phyloP scores from a whole-genome alignment of 2,329 filamentous ascomycete genomes.

The Pseudocercospora eumusae region DNA sequence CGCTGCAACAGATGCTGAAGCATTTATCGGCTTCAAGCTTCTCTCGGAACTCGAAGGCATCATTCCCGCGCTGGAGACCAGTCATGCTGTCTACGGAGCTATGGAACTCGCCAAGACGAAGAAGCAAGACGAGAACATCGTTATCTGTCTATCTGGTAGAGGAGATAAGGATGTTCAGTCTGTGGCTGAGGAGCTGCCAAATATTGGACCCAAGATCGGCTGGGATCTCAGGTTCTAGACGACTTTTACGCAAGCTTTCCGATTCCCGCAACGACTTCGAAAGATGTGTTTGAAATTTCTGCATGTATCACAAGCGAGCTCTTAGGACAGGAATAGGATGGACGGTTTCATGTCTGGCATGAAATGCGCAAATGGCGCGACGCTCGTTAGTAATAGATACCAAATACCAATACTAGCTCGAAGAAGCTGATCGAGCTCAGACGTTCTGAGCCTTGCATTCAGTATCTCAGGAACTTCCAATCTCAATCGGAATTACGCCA shows the following conservation, averaged over 20 bases:
- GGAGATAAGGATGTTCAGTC: constrained; percentile 99
- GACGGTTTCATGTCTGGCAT: not conserved
- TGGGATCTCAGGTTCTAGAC: constrained; percentile 61
- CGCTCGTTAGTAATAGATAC: not conserved
- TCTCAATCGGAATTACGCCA: not conserved
- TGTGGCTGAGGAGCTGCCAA: constrained; percentile 90
- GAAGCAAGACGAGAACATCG: constrained; percentile 82
- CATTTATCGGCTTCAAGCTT: constrained; percentile 81
- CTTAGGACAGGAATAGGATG: not conserved
- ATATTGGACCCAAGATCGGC: constrained; percentile 82
- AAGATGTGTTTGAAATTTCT: not conserved
- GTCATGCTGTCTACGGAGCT: constrained; percentile 88
- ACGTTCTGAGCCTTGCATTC: not conserved
- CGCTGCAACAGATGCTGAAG: constrained; percentile 86
- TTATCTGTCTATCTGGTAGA: constrained; percentile 88
- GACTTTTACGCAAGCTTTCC: not conserved
- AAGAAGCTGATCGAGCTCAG: not conserved
- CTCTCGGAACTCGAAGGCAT: constrained; percentile 91
- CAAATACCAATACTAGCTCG: not conserved
- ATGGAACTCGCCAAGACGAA: constrained; percentile 90
- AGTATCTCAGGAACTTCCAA: not conserved
- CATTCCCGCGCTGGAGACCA: constrained; percentile 91
- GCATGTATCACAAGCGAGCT: not conserved
- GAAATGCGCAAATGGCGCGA: not conserved
- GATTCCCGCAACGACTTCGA: not conserved